Evolutionary conservation across 768 basidiomycete species (phyloP), one percentile per base, ranked within the genome.

Genomic region (Leucocoprinus sp.): DNA sequence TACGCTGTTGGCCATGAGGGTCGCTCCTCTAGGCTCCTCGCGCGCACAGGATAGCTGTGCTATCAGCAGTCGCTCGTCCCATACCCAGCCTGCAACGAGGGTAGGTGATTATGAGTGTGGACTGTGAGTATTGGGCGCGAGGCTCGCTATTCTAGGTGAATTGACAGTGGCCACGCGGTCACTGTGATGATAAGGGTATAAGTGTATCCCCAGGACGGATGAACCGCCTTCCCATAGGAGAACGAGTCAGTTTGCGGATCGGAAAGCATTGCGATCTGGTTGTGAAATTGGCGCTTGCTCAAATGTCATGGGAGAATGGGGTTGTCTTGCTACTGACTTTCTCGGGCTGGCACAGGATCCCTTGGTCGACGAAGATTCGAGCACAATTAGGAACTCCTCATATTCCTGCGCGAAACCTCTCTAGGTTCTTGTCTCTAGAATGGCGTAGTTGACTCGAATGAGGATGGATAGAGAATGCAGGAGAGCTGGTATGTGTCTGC

Each of bases 11-110:
- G 2, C n/a, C n/a, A 61, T 61, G 14, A 69, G 62, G 39, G 51
- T 84, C 82, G 52, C n/a, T n/a, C 84, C 84, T 54, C 84, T 83
- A 22, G 72, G 71, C 50, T 85, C 84, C 57, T 87, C 84, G 59
- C 87, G 84, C 2, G 86, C 74, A 15, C 84, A 84, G 21, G 87
- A 68, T 12, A 83, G 83, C n/a, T n/a, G n/a, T n/a, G 23, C 82
- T 71, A 59, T 85, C 84, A 1, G 12, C 36, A 8, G 84, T 78
- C 15, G 78, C 77, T 17, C 81, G 77, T 5, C 72, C 66, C 58
- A 73, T n/a, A n/a, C n/a, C n/a, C 67, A 8, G 69, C 59, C 54
- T 78, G 80, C 43, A 72, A 51, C 14, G 80, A 77, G 0, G 80
- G 74, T 0, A 79, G 76, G 52, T 78, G 75, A 34, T n/a, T n/a